Percentiles rank a stretch among this genome's conserved stretches.
Evolutionary conservation across 257 asterid species (phyloP).

Genomic region (Plantago major): DNA sequence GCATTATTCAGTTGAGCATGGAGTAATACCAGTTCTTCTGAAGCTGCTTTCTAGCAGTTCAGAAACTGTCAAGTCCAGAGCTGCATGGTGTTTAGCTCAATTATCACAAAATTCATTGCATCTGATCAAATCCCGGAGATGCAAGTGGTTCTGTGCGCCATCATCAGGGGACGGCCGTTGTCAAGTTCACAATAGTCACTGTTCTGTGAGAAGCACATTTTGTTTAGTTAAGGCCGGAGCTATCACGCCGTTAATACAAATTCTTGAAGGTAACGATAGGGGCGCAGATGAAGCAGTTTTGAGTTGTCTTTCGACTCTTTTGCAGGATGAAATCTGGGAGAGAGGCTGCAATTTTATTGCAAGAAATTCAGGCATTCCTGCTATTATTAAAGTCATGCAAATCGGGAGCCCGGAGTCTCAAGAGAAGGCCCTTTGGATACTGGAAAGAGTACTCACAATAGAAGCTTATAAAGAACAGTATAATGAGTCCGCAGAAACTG

Average conservation of each 20-base stretch:
- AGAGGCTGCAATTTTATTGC: slow-evolving; percentile 51
- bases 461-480: slow-evolving; percentile 46
- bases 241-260: slow-evolving; percentile 35
- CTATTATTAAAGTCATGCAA: slow-evolving; percentile 39
- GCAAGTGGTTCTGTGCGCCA: slow-evolving; percentile 64
- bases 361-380: slow-evolving; percentile 35
- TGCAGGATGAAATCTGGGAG: slow-evolving; percentile 70
- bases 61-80: slow-evolving; percentile 40
- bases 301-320: slow-evolving; percentile 52
- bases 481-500: slow-evolving; percentile 52
- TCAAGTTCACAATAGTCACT: slow-evolving; percentile 52
- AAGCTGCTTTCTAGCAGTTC: slow-evolving; percentile 49
- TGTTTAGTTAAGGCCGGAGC: slow-evolving; percentile 69
- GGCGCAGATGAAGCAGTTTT: slow-evolving; percentile 68
- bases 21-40: slow-evolving; percentile 47
- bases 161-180: slow-evolving; percentile 40
- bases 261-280: slow-evolving; percentile 45
- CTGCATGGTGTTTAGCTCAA: slow-evolving; percentile 64
- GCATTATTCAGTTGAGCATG: slow-evolving; percentile 55
- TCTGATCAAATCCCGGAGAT: slow-evolving; percentile 42
- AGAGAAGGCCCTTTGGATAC: slow-evolving; percentile 65
- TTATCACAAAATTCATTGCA: slow-evolving; percentile 52
- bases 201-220: slow-evolving; percentile 53
- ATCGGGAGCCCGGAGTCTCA: slow-evolving; percentile 52
- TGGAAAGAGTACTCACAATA: slow-evolving; percentile 59